Evolutionary conservation across 2,329 filamentous ascomycete genomes (phyloP), one percentile per base, ranked within the genome.

Genomic region (Periglandula ipomoeae): DNA sequence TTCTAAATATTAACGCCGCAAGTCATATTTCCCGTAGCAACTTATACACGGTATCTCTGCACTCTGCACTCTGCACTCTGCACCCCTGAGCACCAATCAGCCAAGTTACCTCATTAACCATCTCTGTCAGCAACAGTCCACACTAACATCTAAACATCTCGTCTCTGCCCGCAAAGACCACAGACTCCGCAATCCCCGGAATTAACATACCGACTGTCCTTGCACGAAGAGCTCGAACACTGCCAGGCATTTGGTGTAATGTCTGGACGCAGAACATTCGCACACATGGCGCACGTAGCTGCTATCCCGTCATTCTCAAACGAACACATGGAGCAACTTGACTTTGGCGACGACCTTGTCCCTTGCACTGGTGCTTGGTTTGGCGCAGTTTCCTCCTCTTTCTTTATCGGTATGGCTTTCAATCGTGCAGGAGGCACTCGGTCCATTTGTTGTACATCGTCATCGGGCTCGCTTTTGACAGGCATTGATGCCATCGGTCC

Each of bases 141-240:
- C n/a, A n/a, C n/a, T n/a, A n/a, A n/a, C n/a, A 27, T 43, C 47
- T 38, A 17, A 5, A 15, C 27, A n/a, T 11, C n/a, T 55, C 57
- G 65, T 55, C 63, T 69, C 55, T 64, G 65, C 17, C 82, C 82
- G 60, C 86, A 91, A 5, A 87, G 65, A 3, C 85, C 85, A 61
- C 87, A 91, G 1, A 81, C 62, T 6, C 81, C 83, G 53, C 74
- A 80, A 62, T 90, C 85, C 1, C 75, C 79, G 10, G 83, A 74
- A 58, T 90, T 91, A 46, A 82, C 59, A 61, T 88, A 91, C 19
- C 58, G 52, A 41, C 72, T 77, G 11, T 66, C 71, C 51, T 65
- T 65, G 60, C 87, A 91, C 2, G 66, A 55, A 3, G 62, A 59
- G 54, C 74, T 78, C 39, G 61, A 63, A 60, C 87, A 91, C 43